Percentiles rank a stretch among this genome's conserved stretches.
Conservation (phyloP, 2,329 filamentous ascomycete genomes). For the Cyclaneusma minus region DNA sequence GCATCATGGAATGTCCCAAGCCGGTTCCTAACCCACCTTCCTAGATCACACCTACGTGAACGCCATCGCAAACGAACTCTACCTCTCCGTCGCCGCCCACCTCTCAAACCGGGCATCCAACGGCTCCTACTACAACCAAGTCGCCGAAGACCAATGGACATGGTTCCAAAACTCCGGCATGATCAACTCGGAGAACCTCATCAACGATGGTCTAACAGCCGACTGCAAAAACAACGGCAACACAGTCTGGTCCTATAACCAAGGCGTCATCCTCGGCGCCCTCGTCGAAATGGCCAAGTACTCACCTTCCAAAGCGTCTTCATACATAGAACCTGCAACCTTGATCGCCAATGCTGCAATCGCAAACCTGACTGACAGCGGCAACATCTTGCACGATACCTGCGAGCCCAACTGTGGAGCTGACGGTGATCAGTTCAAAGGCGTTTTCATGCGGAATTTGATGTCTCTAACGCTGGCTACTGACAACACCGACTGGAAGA, state of each 20-base stretch:
- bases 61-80: slow-evolving; percentile 41
- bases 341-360: slow-evolving; percentile 40
- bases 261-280: slow-evolving; percentile 43
- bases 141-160: slow-evolving; percentile 29
- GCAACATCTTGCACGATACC: slow-evolving; percentile 34
- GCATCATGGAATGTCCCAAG: no score
- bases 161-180: slow-evolving; percentile 34
- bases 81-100: slow-evolving; percentile 35
- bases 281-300: no score
- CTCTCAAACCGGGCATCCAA: slow-evolving; percentile 31
- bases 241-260: slow-evolving; percentile 37
- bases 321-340: slow-evolving; percentile 30
- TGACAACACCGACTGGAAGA: slow-evolving; percentile 30
- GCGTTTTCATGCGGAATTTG: slow-evolving; percentile 52
- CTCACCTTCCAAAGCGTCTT: no score
- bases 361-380: slow-evolving; percentile 23
- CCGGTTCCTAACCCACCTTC: no score
- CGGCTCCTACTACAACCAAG: slow-evolving; percentile 24
- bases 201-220: slow-evolving; percentile 35
- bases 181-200: slow-evolving; percentile 28
- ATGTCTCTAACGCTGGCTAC: slow-evolving; percentile 32
- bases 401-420: slow-evolving; percentile 35
- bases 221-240: slow-evolving; percentile 33
- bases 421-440: slow-evolving; percentile 48
- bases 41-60: slow-evolving; percentile 27